Conservation (phyloP, 805 yeast genomes). For the Citeromyces nyonsensis region DNA sequence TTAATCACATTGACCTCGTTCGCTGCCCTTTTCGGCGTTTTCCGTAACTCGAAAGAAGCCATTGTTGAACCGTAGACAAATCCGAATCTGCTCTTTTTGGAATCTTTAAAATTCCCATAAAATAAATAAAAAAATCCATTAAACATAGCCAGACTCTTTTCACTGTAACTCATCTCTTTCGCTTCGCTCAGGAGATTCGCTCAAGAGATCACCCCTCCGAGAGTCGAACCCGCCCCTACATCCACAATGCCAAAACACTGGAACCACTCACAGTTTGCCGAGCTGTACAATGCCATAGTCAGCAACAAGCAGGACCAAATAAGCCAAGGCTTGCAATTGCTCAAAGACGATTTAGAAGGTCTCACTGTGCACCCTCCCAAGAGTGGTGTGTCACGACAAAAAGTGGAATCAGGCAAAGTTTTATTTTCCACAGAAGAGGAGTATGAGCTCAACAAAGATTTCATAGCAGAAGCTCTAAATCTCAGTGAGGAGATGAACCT, state of each 20-base stretch:
- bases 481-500: constrained; percentile 53
- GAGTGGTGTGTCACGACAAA: constrained; percentile 27
- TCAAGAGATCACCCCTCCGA: too few species aligned
- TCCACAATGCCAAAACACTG: constrained; percentile 9
- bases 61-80: too few species aligned
- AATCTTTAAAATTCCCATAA: too few species aligned
- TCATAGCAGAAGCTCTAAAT: constrained; percentile 39
- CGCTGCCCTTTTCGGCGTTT: too few species aligned
- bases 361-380: constrained; percentile 26
- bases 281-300: constrained; percentile 30
- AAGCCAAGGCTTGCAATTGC: constrained; percentile 6
- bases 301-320: constrained; percentile 8
- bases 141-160: not conserved
- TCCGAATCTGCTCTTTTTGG: too few species aligned
- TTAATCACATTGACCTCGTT: too few species aligned
- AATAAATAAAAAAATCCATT: too few species aligned
- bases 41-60: too few species aligned
- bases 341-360: constrained; percentile 27
- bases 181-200: too few species aligned
- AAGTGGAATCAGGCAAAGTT: constrained; percentile 29
- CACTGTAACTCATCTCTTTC: not conserved
- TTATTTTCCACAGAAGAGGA: constrained; percentile 38
- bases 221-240: not conserved
- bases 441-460: constrained; percentile 49
- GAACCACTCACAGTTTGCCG: constrained; percentile 24